Base-by-base conservation (phyloP, 1,284 basidiomycete genomes). In the Cutaneotrichosporon sp. region DNA sequence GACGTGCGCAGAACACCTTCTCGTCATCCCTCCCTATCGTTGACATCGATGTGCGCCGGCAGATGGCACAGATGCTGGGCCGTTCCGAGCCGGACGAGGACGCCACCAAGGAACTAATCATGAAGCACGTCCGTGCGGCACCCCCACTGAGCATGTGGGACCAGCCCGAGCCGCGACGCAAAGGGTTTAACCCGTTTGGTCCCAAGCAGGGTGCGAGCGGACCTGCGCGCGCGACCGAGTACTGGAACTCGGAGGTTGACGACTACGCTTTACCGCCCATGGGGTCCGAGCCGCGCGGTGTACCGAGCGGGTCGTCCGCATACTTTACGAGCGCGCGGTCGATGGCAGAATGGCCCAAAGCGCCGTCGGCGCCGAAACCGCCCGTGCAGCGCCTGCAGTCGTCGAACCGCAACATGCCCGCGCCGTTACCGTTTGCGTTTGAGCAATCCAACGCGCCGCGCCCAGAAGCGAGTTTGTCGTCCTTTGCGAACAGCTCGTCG, bases 131-230 rank as follows among this genome's bases (percentile, higher is more conserved):
- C 15, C 66, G 68, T 12, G 58, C 66, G 4, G 70, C 72, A 3
- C 72, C 69, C 1, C 67, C 69, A 4, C 23, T 68, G n/a, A 67
- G 64, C 35, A 70, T 59, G 15, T 74, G 72, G 72, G 71, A 72
- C 43, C 55, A 61, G 2, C 71, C 71, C 0, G 64, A 69, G 44
- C 61, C 65, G 7, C 61, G 47, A 14, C 34, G n/a, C 18, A 45
- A 30, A 33, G 30, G 18, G 20, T 33, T 39, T 8, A 17, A 37
- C 9, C 36, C 30, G 46, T 38, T 39, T 26, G 46, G 26, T 2
- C 14, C 46, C 9, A 30, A 17, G 58, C 37, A 63, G 60, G 26
- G 26, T 10, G 30, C 14, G 18, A 42, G 23, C 4, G 48, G 65
- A 59, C 65, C 69, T 17, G 59, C 68, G 20, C 62, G 72, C 20